Evolutionary conservation across 2,329 filamentous ascomycete species (phyloP), one percentile per base, ranked within the genome.

Genomic region (Penicillium paneum): DNA sequence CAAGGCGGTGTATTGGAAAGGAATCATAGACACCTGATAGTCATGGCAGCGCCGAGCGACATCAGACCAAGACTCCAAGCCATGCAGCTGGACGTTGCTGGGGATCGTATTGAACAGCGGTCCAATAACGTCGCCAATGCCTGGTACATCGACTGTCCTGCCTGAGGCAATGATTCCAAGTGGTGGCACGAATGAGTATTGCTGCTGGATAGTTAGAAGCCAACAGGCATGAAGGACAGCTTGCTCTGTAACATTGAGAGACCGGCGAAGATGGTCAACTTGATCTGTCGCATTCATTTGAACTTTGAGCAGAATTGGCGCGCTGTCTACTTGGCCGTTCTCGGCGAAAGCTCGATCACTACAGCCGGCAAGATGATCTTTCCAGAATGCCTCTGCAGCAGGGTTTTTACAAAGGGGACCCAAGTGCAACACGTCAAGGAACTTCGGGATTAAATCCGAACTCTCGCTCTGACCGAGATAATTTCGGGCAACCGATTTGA

Each of bases 101-200:
- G 92, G 91, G 1, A 97, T 76, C 0, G 91, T 96, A 67, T 97
- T 97, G 79, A 97, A 96, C 19, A 97, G 75, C 0, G 93, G 92
- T 0, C 92, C 93, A 39, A 94, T 81, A 0, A 89, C 83, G 21
- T 78, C 67, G 43, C 91, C 87, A 2, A 86, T 81, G 2, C 78
- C 78, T 29, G 64, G 80, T 12, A 91, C 74, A 40, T 89, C 83
- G 5, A 95, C 82, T 0, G 85, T 83, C 55, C 92, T 82, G 0
- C 92, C 93, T 7, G 91, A 94, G 0, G 90, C 81, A 12, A 97
- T 81, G 19, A 95, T 76, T 0, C 93, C 93, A 13, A 92, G 77
- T 0, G 83, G 82, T 1, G 82, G 73, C 7, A 78, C 71, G 15
- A 72, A 67, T 3, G 72, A 67, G 28, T 81, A 74, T 57, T 81